Conservation (phyloP, 225 moss, liverwort and hornwort genomes). For the Pleurozium schreberi region DNA sequence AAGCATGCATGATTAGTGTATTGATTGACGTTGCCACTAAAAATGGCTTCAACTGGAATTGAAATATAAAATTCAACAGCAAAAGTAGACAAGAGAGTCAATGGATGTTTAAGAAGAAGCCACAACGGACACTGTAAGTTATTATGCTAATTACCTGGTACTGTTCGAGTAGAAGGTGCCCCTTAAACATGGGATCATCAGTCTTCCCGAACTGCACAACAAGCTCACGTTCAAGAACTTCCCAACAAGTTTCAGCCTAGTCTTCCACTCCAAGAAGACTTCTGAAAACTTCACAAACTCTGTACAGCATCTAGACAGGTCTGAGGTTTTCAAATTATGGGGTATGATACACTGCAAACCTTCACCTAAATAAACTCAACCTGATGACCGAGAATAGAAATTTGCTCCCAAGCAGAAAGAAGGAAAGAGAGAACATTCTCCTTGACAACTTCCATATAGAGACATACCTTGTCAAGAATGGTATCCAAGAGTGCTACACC, state of each 20-base stretch:
- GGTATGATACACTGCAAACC: background rate
- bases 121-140: background rate
- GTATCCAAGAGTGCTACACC: conserved; percentile 91
- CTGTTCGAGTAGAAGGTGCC: conserved; percentile 86
- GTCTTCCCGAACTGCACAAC: conserved; percentile 78
- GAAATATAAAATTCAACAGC: background rate
- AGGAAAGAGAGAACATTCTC: background rate
- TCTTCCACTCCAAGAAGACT: background rate
- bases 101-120: background rate
- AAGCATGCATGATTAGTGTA: background rate
- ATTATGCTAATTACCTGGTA: conserved; percentile 49
- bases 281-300: background rate
- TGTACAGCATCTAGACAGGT: background rate
- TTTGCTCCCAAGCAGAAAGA: background rate
- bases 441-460: background rate
- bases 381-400: background rate
- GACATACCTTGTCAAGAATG: conserved; percentile 71
- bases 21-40: background rate
- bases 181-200: conserved; percentile 76
- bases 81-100: background rate
- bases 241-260: background rate
- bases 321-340: background rate
- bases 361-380: background rate
- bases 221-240: background rate
- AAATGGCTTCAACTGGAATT: background rate